Evolutionary conservation across 83 land plant species (phyloP).

Genomic region (Larix sibirica): DNA sequence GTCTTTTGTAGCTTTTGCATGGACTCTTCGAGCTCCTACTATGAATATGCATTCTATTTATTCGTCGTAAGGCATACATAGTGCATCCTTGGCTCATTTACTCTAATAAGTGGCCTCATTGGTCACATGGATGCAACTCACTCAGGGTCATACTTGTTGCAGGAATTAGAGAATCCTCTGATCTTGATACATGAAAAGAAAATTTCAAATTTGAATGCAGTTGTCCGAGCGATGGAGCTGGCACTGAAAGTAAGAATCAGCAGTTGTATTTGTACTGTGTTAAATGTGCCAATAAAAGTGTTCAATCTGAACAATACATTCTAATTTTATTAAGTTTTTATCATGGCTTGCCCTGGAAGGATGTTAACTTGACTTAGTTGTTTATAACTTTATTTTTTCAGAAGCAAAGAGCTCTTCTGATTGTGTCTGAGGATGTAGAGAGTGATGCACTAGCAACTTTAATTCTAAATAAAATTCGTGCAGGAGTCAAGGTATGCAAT

Average conservation of each 20-base stretch:
- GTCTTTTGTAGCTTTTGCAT: neutral
- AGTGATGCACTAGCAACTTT: slow-evolving; percentile 90
- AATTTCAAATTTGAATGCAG: slow-evolving; percentile 66
- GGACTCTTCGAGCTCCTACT: neutral
- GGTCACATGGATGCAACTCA: neutral
- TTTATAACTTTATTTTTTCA: slow-evolving; percentile 19
- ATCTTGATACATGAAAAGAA: slow-evolving; percentile 96
- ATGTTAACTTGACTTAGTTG: neutral
- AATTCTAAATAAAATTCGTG: slow-evolving; percentile 87
- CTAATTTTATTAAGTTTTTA: neutral
- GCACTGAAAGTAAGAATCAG: slow-evolving; percentile 68
- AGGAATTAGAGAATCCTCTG: slow-evolving; percentile 93
- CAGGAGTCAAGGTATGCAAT: slow-evolving; percentile 79
- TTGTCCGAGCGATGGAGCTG: slow-evolving; percentile 77
- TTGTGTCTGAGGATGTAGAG: slow-evolving; percentile 96
- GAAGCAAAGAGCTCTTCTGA: slow-evolving; percentile 78
- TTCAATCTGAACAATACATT: neutral
- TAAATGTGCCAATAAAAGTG: neutral
- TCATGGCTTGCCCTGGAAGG: neutral
- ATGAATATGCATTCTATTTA: neutral
- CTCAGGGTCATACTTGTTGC: slow-evolving; percentile 3
- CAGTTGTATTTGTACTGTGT: neutral
- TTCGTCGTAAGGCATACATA: neutral
- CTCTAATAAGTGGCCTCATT: neutral
- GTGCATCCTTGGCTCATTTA: neutral